Evolutionary conservation across 805 yeast species (phyloP).

Genomic region (Saccharomycopsis capsularis): DNA sequence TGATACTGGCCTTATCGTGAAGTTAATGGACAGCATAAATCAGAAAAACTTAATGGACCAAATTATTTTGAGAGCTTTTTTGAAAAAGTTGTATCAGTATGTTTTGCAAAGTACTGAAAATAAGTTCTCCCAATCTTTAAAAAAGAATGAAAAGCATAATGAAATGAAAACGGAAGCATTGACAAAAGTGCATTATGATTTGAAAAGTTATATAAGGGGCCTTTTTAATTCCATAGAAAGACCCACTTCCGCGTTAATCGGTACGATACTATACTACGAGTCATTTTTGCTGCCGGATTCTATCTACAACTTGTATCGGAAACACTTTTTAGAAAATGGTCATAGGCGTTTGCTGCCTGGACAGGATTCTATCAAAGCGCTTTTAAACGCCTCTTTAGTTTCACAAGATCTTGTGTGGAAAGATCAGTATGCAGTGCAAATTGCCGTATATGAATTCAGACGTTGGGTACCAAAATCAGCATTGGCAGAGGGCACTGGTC

Average conservation of each 20-base stretch:
- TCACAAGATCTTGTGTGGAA: slow-evolving; percentile 38
- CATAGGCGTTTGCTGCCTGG: neutral
- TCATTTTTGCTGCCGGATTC: slow-evolving; percentile 29
- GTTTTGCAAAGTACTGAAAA: neutral
- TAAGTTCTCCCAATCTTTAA: too few species aligned
- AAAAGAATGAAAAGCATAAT: too few species aligned
- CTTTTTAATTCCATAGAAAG: slow-evolving; percentile 21
- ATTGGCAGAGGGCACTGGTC: slow-evolving; percentile 5
- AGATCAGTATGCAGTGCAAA: slow-evolving; percentile 47
- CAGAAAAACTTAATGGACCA: slow-evolving; percentile 4
- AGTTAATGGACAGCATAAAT: slow-evolving; percentile 3
- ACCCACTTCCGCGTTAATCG: slow-evolving; percentile 23
- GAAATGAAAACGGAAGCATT: neutral
- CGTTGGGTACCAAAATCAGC: slow-evolving; percentile 31
- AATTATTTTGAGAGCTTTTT: slow-evolving; percentile 2
- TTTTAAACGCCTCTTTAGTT: slow-evolving; percentile 43
- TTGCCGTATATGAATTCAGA: slow-evolving; percentile 53
- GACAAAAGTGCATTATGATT: slow-evolving; percentile 1
- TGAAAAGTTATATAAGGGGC: slow-evolving; percentile 24
- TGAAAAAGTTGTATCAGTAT: slow-evolving; percentile 8
- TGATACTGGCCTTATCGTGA: slow-evolving; percentile 4
- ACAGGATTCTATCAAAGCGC: slow-evolving; percentile 31
- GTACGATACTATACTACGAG: slow-evolving; percentile 27
- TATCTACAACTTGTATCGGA: slow-evolving; percentile 27
- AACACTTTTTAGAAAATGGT: slow-evolving; percentile 20